phyloP scores from a whole-genome alignment of 1,139 yeast genomes.

The Lodderomyces oxycetoniae region DNA sequence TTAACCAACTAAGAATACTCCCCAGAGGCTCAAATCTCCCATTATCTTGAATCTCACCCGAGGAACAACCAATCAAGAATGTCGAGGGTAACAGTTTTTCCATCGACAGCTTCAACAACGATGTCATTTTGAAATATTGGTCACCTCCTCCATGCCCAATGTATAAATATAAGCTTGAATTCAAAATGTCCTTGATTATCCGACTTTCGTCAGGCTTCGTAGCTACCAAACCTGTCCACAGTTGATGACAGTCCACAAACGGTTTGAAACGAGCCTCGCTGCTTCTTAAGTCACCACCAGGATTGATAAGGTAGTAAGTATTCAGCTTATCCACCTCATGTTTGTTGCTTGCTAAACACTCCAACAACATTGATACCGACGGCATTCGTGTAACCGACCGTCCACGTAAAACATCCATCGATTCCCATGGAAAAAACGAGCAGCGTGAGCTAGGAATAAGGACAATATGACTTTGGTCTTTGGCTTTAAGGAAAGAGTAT shows the following conservation, averaged over 20 bases:
- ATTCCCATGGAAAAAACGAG: conserved; percentile 84
- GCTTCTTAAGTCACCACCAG: conserved; percentile 67
- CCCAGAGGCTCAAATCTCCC: conserved; percentile 77
- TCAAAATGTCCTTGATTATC: conserved; percentile 29
- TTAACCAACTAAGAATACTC: conserved; percentile 66
- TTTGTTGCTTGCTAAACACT: conserved; percentile 27
- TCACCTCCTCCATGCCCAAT: conserved; percentile 97
- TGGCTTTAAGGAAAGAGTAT: conserved; percentile 15
- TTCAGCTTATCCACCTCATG: neutral
- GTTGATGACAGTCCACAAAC: conserved; percentile 30
- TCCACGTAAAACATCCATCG: conserved; percentile 50
- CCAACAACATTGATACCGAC: conserved; percentile 47
- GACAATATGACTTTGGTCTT: conserved; percentile 47
- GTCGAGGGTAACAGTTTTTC: conserved; percentile 48
- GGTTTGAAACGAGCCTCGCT: conserved; percentile 62
- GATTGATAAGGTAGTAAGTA: conserved; percentile 67
- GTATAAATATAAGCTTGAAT: conserved; percentile 60
- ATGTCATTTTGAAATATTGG: conserved; percentile 53
- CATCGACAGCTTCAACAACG: conserved; percentile 19
- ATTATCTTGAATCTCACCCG: conserved; percentile 60
- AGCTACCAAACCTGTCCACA: conserved; percentile 58
- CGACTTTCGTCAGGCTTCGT: conserved; percentile 52
- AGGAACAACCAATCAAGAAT: conserved; percentile 85
- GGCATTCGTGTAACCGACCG: conserved; percentile 74
- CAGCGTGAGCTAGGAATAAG: conserved; percentile 65